Conservation (phyloP, 2,329 filamentous ascomycete species). For the Alternaria dauci region DNA sequence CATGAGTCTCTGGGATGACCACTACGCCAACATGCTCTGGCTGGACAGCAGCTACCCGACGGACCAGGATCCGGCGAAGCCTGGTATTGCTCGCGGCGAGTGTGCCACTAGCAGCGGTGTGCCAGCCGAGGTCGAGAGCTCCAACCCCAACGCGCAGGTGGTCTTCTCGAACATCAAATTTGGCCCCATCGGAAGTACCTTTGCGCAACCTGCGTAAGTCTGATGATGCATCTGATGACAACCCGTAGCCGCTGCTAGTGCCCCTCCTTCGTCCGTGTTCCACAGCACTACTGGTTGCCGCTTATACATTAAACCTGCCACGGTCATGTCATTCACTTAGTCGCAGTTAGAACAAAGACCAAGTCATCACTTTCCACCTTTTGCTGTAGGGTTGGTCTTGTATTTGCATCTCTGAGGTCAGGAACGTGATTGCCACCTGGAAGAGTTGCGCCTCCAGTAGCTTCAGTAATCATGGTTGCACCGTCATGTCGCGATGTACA, state of each 20-base stretch:
- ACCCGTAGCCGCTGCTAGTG: no score
- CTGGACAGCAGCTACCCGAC: slow-evolving; percentile 72
- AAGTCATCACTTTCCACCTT: background rate
- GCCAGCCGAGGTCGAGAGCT: slow-evolving; percentile 38
- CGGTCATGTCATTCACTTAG: background rate
- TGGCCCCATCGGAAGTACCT: slow-evolving; percentile 42
- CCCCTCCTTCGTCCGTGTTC: background rate
- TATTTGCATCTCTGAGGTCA: background rate
- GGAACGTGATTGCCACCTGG: background rate
- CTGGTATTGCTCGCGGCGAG: slow-evolving; percentile 44
- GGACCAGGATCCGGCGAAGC: slow-evolving; percentile 34
- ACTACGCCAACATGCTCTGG: slow-evolving; percentile 75
- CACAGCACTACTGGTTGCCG: background rate
- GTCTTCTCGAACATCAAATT: slow-evolving; percentile 42
- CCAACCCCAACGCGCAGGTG: slow-evolving; percentile 32
- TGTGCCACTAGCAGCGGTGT: slow-evolving; percentile 34
- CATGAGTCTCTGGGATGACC: slow-evolving; percentile 70
- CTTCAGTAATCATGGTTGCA: background rate
- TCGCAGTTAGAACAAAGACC: background rate
- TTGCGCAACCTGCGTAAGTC: slow-evolving; percentile 33
- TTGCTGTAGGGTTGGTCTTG: background rate
- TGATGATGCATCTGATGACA: background rate
- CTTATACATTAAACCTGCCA: background rate
- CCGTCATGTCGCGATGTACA: background rate
- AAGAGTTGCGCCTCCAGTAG: background rate